Evolutionary conservation across 495 filamentous ascomycete species (phyloP), one percentile per base, ranked within the genome.

Genomic region (Aspergillus panamensis): DNA sequence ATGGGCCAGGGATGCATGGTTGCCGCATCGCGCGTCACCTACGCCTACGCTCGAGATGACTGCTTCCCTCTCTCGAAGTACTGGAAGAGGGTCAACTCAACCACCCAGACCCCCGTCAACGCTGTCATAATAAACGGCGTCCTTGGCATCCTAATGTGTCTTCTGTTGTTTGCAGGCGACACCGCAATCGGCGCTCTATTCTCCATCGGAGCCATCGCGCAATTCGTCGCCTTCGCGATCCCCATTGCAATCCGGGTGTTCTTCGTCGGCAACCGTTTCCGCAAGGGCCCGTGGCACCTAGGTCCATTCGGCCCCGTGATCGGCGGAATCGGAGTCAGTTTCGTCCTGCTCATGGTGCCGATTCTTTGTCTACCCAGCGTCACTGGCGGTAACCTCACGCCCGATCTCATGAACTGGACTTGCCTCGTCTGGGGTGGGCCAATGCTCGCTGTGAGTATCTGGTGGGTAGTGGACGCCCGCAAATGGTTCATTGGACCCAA

Each of bases 1-100:
- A 91, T 91, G 88, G 88, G 88, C 17, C 88, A 92, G 73, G 88
- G 86, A 2, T 90, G 87, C 69, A 90, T 90, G 88, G 86, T 92
- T 30, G 87, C 88, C 13, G 88, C 88, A 3, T 88, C 85, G 6
- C 77, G 88, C 50, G 88, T 92, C 25, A 89, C 87, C 16, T 92
- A 89, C 62, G 88, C 88, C 16, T 91, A 91, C 68, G 87, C 88
- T 8, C 84, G 88, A 12, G 88, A 92, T 69, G 88, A 84, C 62
- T 89, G 86, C 66, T 91, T 91, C 71, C 84, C 84, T 0, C 67
- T 77, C n/a, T 88, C 85, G 8, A 77, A 62, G 0, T 78, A 78
- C 62, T 86, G 86, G 72, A 89, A 87, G 69, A 62, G 73, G n/a
- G 84, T 92, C 47, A 85, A 92, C 73, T 65, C 67, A 25, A 55